Percentiles rank a stretch among this genome's conserved stretches.
These are phyloP conservation scores for Carex arenaria DNA, from an alignment of 202 grass and related monocot species.

Conservation along the genomic window DNA sequence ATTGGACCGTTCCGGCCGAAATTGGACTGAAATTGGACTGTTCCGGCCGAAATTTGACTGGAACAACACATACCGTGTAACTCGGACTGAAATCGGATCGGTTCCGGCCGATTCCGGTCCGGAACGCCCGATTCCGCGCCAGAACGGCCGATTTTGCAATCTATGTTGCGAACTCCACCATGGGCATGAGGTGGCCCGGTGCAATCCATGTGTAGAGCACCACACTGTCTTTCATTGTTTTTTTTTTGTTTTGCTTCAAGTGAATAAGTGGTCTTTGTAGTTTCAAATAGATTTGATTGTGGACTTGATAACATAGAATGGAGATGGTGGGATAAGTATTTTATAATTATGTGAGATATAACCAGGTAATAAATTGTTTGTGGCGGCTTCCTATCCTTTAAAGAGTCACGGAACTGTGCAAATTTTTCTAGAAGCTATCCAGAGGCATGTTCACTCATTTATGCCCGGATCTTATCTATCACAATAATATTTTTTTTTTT, in stretches of 20 bases:
- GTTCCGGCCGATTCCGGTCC: no score
- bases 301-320: background rate
- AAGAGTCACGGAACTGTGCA: background rate
- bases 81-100: no score
- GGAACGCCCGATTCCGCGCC: no score
- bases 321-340: background rate
- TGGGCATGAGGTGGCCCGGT: slow-evolving; percentile 46
- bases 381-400: background rate
- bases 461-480: background rate
- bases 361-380: background rate
- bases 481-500: no score
- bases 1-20: no score
- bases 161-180: slow-evolving; percentile 56
- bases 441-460: background rate
- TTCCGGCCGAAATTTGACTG: no score
- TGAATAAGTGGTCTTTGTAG: background rate
- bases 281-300: background rate
- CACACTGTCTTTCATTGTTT: slow-evolving; percentile 21
- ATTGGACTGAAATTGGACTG: no score
- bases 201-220: slow-evolving; percentile 36
- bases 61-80: no score
- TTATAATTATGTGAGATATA: background rate
- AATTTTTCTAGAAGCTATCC: slow-evolving; percentile 9
- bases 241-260: no score
- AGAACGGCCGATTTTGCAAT: no score